Conservation (phyloP, 148 eudicot species). For the Fallopia convolvulus region DNA sequence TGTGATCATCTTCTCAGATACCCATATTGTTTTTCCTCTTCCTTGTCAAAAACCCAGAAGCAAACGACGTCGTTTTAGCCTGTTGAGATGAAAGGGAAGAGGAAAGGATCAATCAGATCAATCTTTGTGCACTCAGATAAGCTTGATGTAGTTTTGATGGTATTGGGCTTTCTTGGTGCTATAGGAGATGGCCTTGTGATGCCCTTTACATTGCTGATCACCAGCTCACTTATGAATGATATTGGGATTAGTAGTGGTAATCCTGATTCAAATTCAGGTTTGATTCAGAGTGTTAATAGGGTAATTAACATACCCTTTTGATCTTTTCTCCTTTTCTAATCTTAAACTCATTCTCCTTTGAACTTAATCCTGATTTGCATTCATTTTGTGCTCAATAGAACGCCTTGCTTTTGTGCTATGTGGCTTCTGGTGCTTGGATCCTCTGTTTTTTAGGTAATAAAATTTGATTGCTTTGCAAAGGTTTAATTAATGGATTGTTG, state of each 20-base stretch:
- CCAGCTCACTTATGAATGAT: background rate
- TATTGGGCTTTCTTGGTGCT: conserved; percentile 1
- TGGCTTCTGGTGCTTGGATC: conserved; percentile 6
- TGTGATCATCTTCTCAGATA: background rate
- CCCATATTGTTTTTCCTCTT: background rate
- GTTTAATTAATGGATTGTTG: background rate
- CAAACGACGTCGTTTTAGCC: background rate
- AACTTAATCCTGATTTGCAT: background rate
- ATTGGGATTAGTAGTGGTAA: conserved; percentile 6
- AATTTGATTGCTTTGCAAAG: background rate
- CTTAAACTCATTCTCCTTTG: background rate
- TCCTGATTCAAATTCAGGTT: background rate
- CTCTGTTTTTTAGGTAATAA: conserved; percentile 7
- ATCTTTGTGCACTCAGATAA: conserved; percentile 9
- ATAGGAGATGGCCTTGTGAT: conserved; percentile 6
- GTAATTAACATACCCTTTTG: conserved; percentile 3
- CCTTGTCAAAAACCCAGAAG: background rate
- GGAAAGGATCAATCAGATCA: background rate
- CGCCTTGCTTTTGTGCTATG: conserved; percentile 8
- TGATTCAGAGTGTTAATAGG: conserved; percentile 8
- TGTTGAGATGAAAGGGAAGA: background rate
- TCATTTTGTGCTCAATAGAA: background rate
- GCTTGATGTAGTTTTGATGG: conserved; percentile 6
- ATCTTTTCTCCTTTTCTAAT: background rate
- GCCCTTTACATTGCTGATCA: conserved; percentile 10